These are phyloP conservation scores for Amniculicola lignicola DNA, from an alignment of 495 filamentous ascomycete species.

Conservation along the genomic window DNA sequence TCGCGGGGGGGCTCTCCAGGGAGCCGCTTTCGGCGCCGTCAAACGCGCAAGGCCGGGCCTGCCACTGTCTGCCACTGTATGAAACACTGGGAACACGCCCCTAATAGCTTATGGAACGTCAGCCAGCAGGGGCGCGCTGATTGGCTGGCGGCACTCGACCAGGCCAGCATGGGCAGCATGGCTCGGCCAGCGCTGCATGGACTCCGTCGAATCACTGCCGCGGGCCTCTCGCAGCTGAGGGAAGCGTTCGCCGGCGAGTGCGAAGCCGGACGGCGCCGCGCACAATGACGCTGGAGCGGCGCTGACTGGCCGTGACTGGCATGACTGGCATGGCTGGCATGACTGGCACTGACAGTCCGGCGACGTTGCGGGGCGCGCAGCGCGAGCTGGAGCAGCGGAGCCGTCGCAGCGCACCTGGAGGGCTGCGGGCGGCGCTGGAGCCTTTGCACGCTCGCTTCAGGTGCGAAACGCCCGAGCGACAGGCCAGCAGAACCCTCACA, in stretches of 20 bases:
- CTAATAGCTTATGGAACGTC: background rate
- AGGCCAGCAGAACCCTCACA: too few species aligned
- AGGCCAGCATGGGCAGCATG: slow-evolving; percentile 11
- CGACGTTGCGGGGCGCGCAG: too few species aligned
- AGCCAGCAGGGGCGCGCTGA: slow-evolving; percentile 1
- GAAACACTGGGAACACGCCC: slow-evolving; percentile 22
- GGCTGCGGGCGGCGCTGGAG: background rate
- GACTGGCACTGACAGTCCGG: too few species aligned
- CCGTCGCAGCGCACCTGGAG: background rate
- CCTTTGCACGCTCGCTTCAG: too few species aligned
- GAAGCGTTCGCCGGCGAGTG: too few species aligned
- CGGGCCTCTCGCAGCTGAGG: background rate
- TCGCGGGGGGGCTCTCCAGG: background rate
- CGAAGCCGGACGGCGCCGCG: background rate
- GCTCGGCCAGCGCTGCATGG: slow-evolving; percentile 9
- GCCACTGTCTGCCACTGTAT: slow-evolving; percentile 3
- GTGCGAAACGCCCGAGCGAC: slow-evolving; percentile 17
- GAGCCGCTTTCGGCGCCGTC: slow-evolving; percentile 18
- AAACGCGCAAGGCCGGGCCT: slow-evolving; percentile 4
- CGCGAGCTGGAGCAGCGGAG: too few species aligned
- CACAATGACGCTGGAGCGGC: background rate
- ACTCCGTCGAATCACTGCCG: slow-evolving; percentile 5
- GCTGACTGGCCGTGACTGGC: slow-evolving; percentile 16
- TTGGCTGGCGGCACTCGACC: slow-evolving; percentile 13
- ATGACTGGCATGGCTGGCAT: too few species aligned